These are phyloP conservation scores for Arxiozyma slooffiae DNA, from an alignment of 1,139 yeast species.

Conservation along the genomic window DNA sequence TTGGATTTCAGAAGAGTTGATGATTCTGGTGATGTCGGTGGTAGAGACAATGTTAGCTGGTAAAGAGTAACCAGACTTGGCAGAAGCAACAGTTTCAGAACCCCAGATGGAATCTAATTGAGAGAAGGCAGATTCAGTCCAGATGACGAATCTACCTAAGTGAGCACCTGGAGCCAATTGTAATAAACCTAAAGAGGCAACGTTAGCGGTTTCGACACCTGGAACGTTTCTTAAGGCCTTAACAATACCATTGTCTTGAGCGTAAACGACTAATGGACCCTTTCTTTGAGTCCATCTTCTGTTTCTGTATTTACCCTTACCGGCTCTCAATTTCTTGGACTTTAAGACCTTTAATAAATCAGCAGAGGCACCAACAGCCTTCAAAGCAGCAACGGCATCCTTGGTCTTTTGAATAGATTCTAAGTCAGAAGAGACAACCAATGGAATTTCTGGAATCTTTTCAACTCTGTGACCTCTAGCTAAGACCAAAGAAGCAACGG, in stretches of 20 bases:
- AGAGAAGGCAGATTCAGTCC: constrained; percentile 98
- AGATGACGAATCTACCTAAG: constrained; percentile 98
- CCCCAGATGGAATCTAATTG: constrained; percentile 97
- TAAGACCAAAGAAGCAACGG: constrained; percentile 94
- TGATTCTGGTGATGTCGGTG: constrained; percentile 93
- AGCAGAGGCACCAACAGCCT: constrained; percentile 98
- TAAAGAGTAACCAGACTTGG: constrained; percentile 84
- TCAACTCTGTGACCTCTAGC: constrained; percentile 99
- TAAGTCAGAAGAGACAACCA: constrained; percentile 88
- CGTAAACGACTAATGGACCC: constrained; percentile 99
- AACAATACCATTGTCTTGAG: constrained; percentile 93
- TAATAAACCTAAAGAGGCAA: constrained; percentile 85
- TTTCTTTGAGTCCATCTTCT: constrained; percentile 99
- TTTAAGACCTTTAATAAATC: constrained; percentile 97
- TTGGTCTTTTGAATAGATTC: constrained; percentile 94
- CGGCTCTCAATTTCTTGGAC: constrained; percentile 98
- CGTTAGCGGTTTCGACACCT: constrained; percentile 97
- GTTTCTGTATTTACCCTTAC: constrained; percentile 99
- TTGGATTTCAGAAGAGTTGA: constrained; percentile 99
- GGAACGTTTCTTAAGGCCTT: constrained; percentile 99
- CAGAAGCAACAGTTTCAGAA: constrained; percentile 73
- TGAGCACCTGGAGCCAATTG: constrained; percentile 99
- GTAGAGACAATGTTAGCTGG: constrained; percentile 91
- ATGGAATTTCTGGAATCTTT: constrained; percentile 96
- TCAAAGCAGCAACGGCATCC: constrained; percentile 97